Evolutionary conservation across 2,329 filamentous ascomycete species (phyloP), one percentile per base, ranked within the genome.

Genomic region (Penicillium janthinellum): DNA sequence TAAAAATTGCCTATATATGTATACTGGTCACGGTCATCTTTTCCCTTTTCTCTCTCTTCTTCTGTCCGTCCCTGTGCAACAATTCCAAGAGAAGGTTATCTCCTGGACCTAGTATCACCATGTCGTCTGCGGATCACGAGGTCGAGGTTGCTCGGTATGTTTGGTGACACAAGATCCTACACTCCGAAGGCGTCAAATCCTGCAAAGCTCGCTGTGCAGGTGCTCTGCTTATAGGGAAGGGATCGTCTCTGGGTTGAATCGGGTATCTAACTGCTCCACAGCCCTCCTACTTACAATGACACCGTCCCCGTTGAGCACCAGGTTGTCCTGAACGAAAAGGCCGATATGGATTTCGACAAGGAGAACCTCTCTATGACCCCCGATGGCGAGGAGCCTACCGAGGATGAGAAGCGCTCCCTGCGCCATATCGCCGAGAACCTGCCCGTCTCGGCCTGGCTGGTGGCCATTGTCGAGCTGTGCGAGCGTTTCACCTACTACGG

Each of bases 401-500:
- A 82, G 1, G 75, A 81, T 17, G 84, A 86, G 72, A 81, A 78
- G 72, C 72, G 66, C 25, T 78, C 77, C 4, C 73, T 86, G 54
- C 82, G 81, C 50, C 83, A 84, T 64, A 66, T 86, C 35, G 82
- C 82, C 41, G 84, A 86, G 72, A 82, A 80, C 61, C 74, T 86
- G 51, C 84, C 84, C 12, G 63, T 80, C 37, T 83, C 83, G 0
- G 83, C 83, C 54, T 86, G 82, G 75, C 75, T 86, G 54, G 83
- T 86, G 35, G 84, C 83, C 34, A 64, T 84, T 15, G 82, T 86
- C 48, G 84, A 86, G 67, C 72, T 86, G 52, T 77, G 79, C 61
- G 84, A 87, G 71, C 82, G 85, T 56, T 86, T 87, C 75, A 82
- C 84, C 58, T 86, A 82, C 77, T 85, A 85, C 62, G 82, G 82